phyloP scores from a whole-genome alignment of 2,329 filamentous ascomycete genomes.

The Penicillium sp. region DNA sequence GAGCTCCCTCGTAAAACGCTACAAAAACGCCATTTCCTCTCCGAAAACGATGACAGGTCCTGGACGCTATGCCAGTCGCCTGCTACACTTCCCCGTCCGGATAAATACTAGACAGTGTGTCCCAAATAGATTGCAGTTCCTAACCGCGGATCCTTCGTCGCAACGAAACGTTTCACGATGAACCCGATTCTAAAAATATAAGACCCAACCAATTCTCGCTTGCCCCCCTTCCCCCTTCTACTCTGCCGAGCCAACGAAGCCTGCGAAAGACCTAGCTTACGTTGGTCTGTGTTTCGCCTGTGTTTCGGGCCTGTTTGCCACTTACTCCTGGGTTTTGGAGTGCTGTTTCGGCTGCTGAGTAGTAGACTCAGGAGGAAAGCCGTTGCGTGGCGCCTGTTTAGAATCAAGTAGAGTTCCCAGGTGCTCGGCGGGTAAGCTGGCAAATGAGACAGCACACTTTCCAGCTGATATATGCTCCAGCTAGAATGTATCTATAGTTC shows the following conservation, averaged over 20 bases:
- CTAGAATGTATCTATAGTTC: neutral
- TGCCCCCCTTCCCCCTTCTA: neutral
- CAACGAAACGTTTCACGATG: slow-evolving; percentile 9
- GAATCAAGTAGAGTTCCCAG: neutral
- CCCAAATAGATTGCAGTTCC: slow-evolving; percentile 11
- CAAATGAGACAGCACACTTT: neutral
- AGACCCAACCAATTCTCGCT: neutral
- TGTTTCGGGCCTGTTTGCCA: slow-evolving; percentile 16
- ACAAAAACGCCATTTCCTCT: neutral
- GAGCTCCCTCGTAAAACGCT: neutral
- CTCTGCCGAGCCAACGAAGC: slow-evolving; percentile 3
- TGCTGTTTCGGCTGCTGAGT: neutral
- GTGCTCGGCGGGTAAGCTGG: no score
- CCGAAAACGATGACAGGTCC: neutral
- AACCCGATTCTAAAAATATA: slow-evolving; percentile 15
- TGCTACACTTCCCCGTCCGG: neutral
- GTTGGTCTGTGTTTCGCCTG: slow-evolving; percentile 17
- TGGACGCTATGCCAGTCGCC: neutral
- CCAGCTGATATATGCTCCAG: neutral
- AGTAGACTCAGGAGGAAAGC: neutral
- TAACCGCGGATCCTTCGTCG: slow-evolving; percentile 6
- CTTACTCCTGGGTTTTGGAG: neutral
- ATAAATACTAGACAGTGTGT: slow-evolving; percentile 3
- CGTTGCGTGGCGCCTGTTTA: neutral
- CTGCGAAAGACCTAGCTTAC: slow-evolving; percentile 6